These are phyloP conservation scores for Planoprotostelium fungivorum DNA, from an alignment of 78 protist species.

Conservation along the genomic window DNA sequence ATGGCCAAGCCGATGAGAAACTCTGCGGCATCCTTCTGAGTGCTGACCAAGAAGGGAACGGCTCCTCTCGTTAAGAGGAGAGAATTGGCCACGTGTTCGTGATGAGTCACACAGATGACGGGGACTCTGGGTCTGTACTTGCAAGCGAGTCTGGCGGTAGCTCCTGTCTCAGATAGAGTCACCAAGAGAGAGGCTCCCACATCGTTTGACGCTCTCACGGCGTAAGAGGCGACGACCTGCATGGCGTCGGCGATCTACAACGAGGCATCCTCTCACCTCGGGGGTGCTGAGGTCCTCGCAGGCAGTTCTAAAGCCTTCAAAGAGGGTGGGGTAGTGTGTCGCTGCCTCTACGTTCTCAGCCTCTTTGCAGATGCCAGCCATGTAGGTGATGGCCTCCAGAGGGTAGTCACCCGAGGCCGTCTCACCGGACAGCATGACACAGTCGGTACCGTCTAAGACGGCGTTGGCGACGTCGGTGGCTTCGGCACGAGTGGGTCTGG, in stretches of 20 bases:
- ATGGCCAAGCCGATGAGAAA: slow-evolving; percentile 44
- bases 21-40: slow-evolving; percentile 39
- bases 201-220: slow-evolving; percentile 55
- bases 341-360: slow-evolving; percentile 53
- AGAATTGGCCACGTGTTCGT: slow-evolving; percentile 43
- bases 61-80: slow-evolving; percentile 51
- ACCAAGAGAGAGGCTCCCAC: slow-evolving; percentile 50
- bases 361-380: slow-evolving; percentile 62
- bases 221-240: slow-evolving; percentile 40
- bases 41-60: slow-evolving; percentile 43
- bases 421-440: slow-evolving; percentile 88
- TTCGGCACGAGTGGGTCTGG: slow-evolving; percentile 93
- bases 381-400: slow-evolving; percentile 63
- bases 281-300: slow-evolving; percentile 20
- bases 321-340: slow-evolving; percentile 46
- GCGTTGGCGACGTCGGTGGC: slow-evolving; percentile 95
- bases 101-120: slow-evolving; percentile 51
- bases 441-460: slow-evolving; percentile 88
- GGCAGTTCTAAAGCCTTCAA: slow-evolving; percentile 35
- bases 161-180: slow-evolving; percentile 59
- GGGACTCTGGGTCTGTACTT: slow-evolving; percentile 65
- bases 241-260: slow-evolving; percentile 20
- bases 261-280: not conserved
- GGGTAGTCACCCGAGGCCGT: slow-evolving; percentile 76
- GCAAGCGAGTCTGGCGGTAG: slow-evolving; percentile 49